These are phyloP conservation scores for Wickerhamomyces hampshirensis DNA, from an alignment of 805 yeast species.

Conservation along the genomic window DNA sequence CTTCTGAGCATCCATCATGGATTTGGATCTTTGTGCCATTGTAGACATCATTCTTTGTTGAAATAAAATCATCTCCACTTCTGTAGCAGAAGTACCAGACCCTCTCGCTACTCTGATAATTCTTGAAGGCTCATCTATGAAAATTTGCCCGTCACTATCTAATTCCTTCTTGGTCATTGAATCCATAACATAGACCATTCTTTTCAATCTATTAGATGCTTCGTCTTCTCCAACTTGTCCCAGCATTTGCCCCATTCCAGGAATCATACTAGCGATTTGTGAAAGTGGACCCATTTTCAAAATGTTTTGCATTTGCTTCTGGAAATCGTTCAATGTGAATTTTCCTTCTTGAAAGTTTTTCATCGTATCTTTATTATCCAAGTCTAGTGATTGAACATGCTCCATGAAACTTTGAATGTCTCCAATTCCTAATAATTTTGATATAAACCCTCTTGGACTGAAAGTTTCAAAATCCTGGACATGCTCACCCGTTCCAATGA, in stretches of 20 bases:
- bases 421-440: constrained; percentile 93
- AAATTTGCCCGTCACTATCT: constrained; percentile 81
- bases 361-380: constrained; percentile 85
- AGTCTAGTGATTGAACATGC: constrained; percentile 81
- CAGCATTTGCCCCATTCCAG: constrained; percentile 85
- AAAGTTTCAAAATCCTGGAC: constrained; percentile 88
- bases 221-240: constrained; percentile 90
- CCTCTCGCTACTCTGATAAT: constrained; percentile 90
- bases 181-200: constrained; percentile 89
- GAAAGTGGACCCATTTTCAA: constrained; percentile 96
- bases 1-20: constrained; percentile 41
- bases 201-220: constrained; percentile 73
- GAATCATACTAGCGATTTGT: constrained; percentile 92
- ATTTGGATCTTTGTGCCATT: constrained; percentile 71
- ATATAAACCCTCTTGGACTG: constrained; percentile 82
- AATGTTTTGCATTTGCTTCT: constrained; percentile 91
- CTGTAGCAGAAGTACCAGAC: constrained; percentile 87
- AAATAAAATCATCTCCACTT: constrained; percentile 85
- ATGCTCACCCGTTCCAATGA: constrained; percentile 98
- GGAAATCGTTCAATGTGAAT: constrained; percentile 85
- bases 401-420: constrained; percentile 93
- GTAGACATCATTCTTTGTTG: constrained; percentile 93
- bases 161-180: constrained; percentile 93
- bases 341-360: constrained; percentile 94
- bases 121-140: constrained; percentile 77